Base-by-base conservation (phyloP, 2,329 filamentous ascomycete species). In the Elsinoe ampelina region DNA sequence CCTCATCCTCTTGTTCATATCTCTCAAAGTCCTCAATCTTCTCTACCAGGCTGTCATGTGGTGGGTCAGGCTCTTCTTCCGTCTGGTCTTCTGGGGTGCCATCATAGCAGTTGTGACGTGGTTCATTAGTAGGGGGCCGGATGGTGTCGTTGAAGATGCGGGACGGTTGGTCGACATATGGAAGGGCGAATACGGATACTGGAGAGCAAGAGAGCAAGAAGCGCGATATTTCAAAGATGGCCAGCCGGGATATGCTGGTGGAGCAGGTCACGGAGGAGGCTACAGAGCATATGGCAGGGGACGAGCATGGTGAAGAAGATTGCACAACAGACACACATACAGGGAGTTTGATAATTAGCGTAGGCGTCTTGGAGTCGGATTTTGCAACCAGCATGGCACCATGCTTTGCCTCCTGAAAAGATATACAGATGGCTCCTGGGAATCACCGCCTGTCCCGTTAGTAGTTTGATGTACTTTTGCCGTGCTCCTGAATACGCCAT, bases 1-100 rank as follows among this genome's bases (percentile, higher is more conserved):
- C 3, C 71, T 85, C 43, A 63, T 83, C 30, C 72, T 83, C 57
- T 70, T 92, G 54, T 75, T 89, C 66, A 68, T 91, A 57, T 78
- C 77, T 11, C 71, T 85, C 58, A 80, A 81, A 61, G 75, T 93
- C 41, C 72, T 85, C 61, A 79, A 84, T 67, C 85, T 86, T 73
- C 74, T 89, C 15, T 82, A 84, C 60, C 80, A 88, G 59, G 73
- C 89, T 17, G 76, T 95, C 58, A 74, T 89, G 66, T 95, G 84
- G 74, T 89, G 89, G 82, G 80, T 89, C 54, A 75, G 80, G n/a
- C 67, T 95, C 57, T 76, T 77, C 10, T 69, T 88, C 61, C 73
- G 79, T 20, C 62, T 89, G 41, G 68, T 80, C 1, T 82, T 89
- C 61, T 93, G 83, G 82, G 79, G 78, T 1, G 68, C 73, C 1